A percentile compares a stretch with the other conserved stretches of the same genome.
phyloP scores from a whole-genome alignment of 164 flowering plant genomes.

The Sedum album region DNA sequence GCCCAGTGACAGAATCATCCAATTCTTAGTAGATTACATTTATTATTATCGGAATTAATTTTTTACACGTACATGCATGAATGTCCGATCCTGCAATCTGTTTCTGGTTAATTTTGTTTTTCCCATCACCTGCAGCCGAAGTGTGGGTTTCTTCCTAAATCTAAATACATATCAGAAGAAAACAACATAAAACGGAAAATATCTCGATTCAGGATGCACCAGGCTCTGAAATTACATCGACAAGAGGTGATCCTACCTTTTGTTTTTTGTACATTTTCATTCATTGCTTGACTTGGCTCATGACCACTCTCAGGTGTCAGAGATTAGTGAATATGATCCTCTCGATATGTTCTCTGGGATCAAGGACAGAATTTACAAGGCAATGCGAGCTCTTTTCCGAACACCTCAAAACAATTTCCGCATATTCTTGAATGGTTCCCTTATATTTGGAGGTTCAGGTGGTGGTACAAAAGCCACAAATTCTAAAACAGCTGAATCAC shows the following conservation, averaged over 20 bases:
- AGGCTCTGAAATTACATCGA: constrained; percentile 58
- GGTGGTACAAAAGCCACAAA: constrained; percentile 33
- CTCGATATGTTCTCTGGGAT: constrained; percentile 78
- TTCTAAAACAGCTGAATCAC: constrained; percentile 22
- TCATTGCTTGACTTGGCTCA: neutral
- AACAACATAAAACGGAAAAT: constrained; percentile 33
- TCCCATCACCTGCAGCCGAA: constrained; percentile 48
- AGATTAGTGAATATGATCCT: constrained; percentile 75
- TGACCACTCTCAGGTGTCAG: constrained; percentile 46
- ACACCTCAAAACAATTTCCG: constrained; percentile 91
- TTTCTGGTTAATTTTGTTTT: neutral
- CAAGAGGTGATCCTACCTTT: constrained; percentile 42
- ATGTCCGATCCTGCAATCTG: neutral
- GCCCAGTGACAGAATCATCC: neutral
- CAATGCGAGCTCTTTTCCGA: constrained; percentile 53
- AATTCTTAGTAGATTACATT: neutral
- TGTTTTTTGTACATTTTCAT: neutral
- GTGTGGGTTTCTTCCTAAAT: constrained; percentile 89
- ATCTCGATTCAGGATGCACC: constrained; percentile 83
- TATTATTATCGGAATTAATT: neutral
- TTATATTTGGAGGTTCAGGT: constrained; percentile 64
- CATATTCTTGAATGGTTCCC: constrained; percentile 70
- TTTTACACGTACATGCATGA: neutral
- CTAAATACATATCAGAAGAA: constrained; percentile 42
- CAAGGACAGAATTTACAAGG: constrained; percentile 51